Evolutionary conservation across 805 yeast genomes (phyloP), one percentile per base, ranked within the genome.

Genomic region (Sugiyamaella valdiviana): DNA sequence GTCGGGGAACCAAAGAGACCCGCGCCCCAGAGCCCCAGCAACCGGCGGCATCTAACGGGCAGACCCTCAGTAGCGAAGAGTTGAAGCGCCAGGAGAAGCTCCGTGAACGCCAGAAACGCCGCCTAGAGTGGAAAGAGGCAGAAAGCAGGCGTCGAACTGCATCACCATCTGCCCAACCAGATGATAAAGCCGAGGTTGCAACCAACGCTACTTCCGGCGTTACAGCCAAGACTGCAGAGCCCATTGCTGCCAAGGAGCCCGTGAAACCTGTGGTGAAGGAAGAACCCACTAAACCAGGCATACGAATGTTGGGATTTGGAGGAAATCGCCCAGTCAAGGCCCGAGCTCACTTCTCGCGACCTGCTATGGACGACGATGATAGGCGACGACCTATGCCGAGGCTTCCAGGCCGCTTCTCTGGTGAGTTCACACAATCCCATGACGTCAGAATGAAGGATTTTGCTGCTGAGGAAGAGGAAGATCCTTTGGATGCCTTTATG

Each of bases 401-500:
- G 7, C 32, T 26, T 26, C 32, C 32, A 10, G 32, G 32, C 9
- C 32, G 32, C n/a, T 26, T 26, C 32, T 26, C 32, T 26, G 32
- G 32, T 26, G 32, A 26, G 32, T 26, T 26, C n/a, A 26, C 32
- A 12, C 32, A 26, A 26, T 26, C 32, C 32, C 32, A 26, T n/a
- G n/a, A n/a, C n/a, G n/a, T n/a, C 32, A 26, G 32, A 3, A 3
- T 6, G 32, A 26, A 26, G 32, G n/a, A 12, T 10, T n/a, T 10
- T 26, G 14, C 14, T 26, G 32, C 14, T 26, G 32, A 26, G 32
- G 3, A 26, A 24, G 73, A 60, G 4, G 60, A 58, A 9, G 82
- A 77, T 51, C 70, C 79, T 0, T 57, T 77, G 19, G 81, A 79
- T 46, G 68, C 63, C 14, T 75, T 66, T 53, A 74, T 78, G 77